Percentiles rank a stretch among this genome's conserved stretches.
Evolutionary conservation across 2,329 filamentous ascomycete species (phyloP).

Genomic region (Diplocarpon rosae): DNA sequence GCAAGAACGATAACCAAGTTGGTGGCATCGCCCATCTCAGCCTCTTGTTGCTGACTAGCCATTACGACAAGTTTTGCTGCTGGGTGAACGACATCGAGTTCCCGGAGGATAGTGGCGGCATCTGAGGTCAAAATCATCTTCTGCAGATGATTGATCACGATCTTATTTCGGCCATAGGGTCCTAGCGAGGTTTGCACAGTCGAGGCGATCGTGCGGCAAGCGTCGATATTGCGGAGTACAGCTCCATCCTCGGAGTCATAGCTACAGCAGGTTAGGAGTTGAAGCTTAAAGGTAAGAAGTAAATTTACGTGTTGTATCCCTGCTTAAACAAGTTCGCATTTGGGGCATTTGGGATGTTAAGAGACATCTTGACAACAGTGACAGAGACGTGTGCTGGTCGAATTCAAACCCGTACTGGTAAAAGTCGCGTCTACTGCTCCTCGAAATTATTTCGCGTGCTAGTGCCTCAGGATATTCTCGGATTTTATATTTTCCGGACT

Average conservation of each 20-base stretch:
- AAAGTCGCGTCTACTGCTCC: constrained; percentile 7
- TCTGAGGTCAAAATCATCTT: constrained; percentile 99
- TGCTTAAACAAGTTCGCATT: constrained; percentile 76
- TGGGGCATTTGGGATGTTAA: constrained; percentile 89
- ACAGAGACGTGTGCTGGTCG: neutral
- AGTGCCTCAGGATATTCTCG: neutral
- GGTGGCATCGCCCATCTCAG: constrained; percentile 97
- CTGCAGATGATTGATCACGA: constrained; percentile 98
- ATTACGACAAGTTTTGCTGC: constrained; percentile 96
- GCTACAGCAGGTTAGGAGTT: constrained; percentile 41
- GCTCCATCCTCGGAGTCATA: constrained; percentile 99
- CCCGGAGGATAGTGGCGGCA: constrained; percentile 90
- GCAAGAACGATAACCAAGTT: constrained; percentile 95
- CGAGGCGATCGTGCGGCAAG: constrained; percentile 87
- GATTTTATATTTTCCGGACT: neutral
- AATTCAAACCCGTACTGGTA: constrained; percentile 1
- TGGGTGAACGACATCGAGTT: constrained; percentile 96
- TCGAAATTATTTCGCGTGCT: constrained; percentile 7
- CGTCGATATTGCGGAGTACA: constrained; percentile 96
- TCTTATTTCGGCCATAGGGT: constrained; percentile 97
- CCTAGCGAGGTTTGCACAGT: constrained; percentile 96
- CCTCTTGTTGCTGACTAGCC: constrained; percentile 97
- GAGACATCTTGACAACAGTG: constrained; percentile 56
- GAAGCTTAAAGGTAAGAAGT: constrained; percentile 1
- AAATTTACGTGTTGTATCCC: constrained; percentile 60